Conservation (phyloP, 1,284 basidiomycete genomes). For the Puccinia hordei region DNA sequence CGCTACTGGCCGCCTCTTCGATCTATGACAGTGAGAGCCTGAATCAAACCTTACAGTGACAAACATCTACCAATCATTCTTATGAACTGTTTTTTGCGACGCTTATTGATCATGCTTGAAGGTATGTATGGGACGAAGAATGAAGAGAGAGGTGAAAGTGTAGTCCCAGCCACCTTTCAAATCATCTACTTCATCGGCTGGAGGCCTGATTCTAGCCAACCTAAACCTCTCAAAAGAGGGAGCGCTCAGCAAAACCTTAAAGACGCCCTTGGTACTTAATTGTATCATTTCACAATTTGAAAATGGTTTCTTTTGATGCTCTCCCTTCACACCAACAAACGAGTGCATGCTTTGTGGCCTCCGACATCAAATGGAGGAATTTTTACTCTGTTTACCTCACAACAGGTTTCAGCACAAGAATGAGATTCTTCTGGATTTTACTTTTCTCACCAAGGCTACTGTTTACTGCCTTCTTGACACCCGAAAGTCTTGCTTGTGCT, state of each 20-base stretch:
- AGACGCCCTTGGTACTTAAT: conserved; percentile 61
- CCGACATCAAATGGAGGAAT: neutral
- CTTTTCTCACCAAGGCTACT: no score
- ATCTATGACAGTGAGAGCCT: conserved; percentile 77
- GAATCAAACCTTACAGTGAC: neutral
- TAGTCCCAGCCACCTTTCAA: conserved; percentile 91
- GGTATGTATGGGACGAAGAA: conserved; percentile 73
- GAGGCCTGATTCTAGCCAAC: conserved; percentile 84
- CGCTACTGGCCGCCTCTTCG: conserved; percentile 82
- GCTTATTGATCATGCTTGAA: conserved; percentile 58
- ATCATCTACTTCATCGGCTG: conserved; percentile 98
- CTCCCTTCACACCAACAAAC: neutral
- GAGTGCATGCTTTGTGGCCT: neutral
- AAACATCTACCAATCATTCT: conserved; percentile 35
- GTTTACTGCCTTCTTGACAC: no score
- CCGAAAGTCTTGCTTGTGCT: no score
- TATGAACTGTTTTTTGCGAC: neutral
- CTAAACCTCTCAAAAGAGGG: conserved; percentile 82
- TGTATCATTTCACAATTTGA: neutral
- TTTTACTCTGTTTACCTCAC: neutral
- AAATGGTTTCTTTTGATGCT: neutral
- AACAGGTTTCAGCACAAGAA: no score
- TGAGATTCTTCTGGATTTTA: no score
- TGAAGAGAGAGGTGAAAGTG: conserved; percentile 67
- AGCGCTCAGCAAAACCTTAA: conserved; percentile 77